These are phyloP conservation scores for Chloris gayana DNA, from an alignment of 176 grass and related monocot genomes.

Conservation along the genomic window DNA sequence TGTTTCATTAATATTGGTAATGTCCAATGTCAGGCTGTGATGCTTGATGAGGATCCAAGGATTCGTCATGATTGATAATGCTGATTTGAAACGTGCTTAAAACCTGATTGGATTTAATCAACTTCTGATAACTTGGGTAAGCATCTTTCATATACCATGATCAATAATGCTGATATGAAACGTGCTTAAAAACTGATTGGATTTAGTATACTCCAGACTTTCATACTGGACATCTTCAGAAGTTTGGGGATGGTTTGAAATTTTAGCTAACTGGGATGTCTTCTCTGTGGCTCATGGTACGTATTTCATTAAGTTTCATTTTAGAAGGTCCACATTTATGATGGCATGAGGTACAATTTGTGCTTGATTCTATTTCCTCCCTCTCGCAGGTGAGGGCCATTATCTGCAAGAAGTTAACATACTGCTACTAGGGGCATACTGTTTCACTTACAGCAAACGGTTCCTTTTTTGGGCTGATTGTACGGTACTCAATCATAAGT, in stretches of 20 bases:
- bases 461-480: constrained; percentile 9
- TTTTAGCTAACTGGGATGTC: not conserved
- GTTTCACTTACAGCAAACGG: constrained; percentile 31
- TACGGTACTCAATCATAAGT: constrained; percentile 52
- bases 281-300: not conserved
- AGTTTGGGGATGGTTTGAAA: not conserved
- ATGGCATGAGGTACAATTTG: constrained; percentile 4
- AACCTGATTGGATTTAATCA: constrained; percentile 21
- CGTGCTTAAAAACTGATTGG: not conserved
- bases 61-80: not conserved
- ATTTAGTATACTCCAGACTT: constrained; percentile 12
- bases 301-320: not conserved
- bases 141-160: not conserved
- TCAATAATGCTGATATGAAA: not conserved
- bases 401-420: constrained; percentile 23
- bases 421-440: constrained; percentile 24
- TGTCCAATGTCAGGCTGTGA: constrained; percentile 26
- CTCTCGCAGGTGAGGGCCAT: constrained; percentile 34
- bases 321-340: constrained; percentile 5
- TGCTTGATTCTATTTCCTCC: not conserved
- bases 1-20: constrained; percentile 9
- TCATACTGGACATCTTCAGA: constrained; percentile 23
- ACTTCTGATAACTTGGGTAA: not conserved
- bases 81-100: not conserved
- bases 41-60: constrained; percentile 9